Conservation (phyloP, 2,329 filamentous ascomycete genomes). For the Aspergillus sojae region DNA sequence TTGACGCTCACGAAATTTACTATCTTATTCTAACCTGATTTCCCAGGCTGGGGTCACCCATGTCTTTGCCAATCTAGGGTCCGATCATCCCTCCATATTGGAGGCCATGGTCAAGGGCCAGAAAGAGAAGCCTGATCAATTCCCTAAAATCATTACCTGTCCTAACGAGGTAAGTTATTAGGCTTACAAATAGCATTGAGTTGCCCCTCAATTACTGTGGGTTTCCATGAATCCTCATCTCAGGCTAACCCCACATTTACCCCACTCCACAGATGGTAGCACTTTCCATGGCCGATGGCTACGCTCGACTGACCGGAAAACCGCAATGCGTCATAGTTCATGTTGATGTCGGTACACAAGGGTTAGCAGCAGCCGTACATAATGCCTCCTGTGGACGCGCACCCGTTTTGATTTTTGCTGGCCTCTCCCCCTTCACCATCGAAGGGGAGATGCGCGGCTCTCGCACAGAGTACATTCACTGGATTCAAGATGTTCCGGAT, state of each 20-base stretch:
- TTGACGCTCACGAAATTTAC: neutral
- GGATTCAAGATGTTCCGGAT: constrained; percentile 82
- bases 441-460: constrained; percentile 76
- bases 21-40: neutral
- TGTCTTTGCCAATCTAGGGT: constrained; percentile 58
- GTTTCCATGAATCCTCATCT: neutral
- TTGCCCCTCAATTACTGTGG: neutral
- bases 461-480: constrained; percentile 84
- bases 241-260: constrained; percentile 18
- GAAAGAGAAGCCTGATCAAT: constrained; percentile 64
- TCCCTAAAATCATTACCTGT: constrained; percentile 76
- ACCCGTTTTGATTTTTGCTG: constrained; percentile 77
- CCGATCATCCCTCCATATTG: constrained; percentile 71
- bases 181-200: neutral
- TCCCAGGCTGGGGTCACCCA: constrained; percentile 52
- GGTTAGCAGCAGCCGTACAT: constrained; percentile 75
- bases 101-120: constrained; percentile 80
- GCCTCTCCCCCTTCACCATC: constrained; percentile 73
- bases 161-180: constrained; percentile 67
- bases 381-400: constrained; percentile 75
- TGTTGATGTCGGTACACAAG: constrained; percentile 81
- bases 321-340: constrained; percentile 79
- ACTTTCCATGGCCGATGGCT: constrained; percentile 81
- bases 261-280: constrained; percentile 69
- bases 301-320: constrained; percentile 70